Evolutionary conservation across 129 eudicot genomes (phyloP).

Genomic region (Solidago caesia): DNA sequence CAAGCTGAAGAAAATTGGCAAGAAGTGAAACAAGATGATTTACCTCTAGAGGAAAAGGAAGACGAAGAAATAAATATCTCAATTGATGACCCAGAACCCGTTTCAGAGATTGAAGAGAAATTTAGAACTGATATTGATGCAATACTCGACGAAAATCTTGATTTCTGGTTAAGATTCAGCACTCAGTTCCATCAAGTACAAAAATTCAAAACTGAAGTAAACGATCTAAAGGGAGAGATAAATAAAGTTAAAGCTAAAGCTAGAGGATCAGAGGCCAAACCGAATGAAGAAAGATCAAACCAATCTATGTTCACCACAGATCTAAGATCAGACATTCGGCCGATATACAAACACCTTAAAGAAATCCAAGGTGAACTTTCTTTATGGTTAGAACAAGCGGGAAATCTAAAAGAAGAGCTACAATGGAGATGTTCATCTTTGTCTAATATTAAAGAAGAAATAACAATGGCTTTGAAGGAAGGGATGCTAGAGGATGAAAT

Average conservation of each 20-base stretch:
- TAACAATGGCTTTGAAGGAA: conserved; percentile 56
- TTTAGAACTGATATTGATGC: conserved; percentile 59
- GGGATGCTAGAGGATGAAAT: conserved; percentile 71
- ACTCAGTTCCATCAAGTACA: conserved; percentile 65
- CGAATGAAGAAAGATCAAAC: conserved; percentile 31
- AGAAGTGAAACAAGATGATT: conserved; percentile 30
- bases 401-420: conserved; percentile 54
- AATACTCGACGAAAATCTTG: conserved; percentile 74
- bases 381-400: conserved; percentile 68
- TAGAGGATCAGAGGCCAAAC: conserved; percentile 27
- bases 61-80: conserved; percentile 36
- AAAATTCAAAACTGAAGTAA: conserved; percentile 54
- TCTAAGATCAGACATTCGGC: conserved; percentile 53
- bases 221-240: conserved; percentile 58
- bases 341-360: conserved; percentile 65
- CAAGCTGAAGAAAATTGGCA: conserved; percentile 35
- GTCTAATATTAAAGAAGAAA: conserved; percentile 64
- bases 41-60: conserved; percentile 15
- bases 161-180: conserved; percentile 86
- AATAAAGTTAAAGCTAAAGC: conserved; percentile 34
- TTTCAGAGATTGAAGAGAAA: conserved; percentile 62
- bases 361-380: conserved; percentile 63
- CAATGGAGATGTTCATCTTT: conserved; percentile 50
- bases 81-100: conserved; percentile 24
- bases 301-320: conserved; percentile 34